Conservation (phyloP, 176 grass and related monocot genomes). For the Pontederia paniculata region DNA sequence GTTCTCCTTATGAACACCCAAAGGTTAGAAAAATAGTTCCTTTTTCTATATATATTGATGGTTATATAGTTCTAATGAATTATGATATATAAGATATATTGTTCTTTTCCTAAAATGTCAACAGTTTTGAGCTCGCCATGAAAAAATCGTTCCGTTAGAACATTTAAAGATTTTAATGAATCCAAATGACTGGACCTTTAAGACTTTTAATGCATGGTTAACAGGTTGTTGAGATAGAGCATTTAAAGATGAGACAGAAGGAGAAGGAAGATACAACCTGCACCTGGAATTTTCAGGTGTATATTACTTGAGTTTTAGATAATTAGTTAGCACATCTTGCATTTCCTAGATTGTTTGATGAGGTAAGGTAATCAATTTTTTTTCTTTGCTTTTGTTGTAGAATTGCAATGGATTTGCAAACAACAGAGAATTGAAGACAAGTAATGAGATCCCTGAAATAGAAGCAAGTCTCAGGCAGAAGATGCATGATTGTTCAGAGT, state of each 20-base stretch:
- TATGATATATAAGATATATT: no score
- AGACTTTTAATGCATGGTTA: no score
- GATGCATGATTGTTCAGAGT: background rate
- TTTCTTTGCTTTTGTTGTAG: background rate
- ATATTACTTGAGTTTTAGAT: background rate
- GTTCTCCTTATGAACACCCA: background rate
- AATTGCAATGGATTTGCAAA: background rate
- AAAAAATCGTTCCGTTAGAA: no score
- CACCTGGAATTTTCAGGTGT: background rate
- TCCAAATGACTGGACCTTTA: no score
- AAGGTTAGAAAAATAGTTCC: background rate
- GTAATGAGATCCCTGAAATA: background rate
- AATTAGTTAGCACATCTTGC: background rate
- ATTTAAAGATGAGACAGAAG: background rate
- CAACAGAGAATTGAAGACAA: background rate
- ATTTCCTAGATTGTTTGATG: background rate
- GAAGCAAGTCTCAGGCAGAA: background rate
- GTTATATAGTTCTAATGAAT: background rate
- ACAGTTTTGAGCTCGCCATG: no score
- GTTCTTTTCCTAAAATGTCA: no score
- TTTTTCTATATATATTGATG: background rate
- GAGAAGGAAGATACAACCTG: background rate
- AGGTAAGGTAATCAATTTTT: background rate
- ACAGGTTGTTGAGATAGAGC: background rate
- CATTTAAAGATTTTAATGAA: no score